Percentiles rank a stretch among this genome's conserved stretches.
Evolutionary conservation across 2,329 filamentous ascomycete genomes (phyloP).

Genomic region (Alternaria angustiovoidea): DNA sequence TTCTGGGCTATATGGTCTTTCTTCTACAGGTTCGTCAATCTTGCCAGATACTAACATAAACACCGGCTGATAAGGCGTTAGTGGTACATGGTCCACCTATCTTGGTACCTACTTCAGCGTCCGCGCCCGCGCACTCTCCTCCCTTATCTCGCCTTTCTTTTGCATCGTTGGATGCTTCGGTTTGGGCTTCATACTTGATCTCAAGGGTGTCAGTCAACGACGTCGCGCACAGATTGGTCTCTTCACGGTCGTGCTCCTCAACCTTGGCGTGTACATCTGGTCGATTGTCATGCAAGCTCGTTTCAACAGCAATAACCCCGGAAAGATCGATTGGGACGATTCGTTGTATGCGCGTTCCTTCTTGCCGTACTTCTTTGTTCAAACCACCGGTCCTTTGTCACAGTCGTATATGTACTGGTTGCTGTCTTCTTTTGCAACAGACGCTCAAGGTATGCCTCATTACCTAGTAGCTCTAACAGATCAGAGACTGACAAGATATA

Average conservation of each 20-base stretch:
- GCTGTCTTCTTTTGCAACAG: slow-evolving; percentile 40
- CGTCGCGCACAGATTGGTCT: slow-evolving; percentile 58
- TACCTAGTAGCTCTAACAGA: not conserved
- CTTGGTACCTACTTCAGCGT: slow-evolving; percentile 56
- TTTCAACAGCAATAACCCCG: slow-evolving; percentile 52
- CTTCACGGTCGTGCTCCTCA: slow-evolving; percentile 56
- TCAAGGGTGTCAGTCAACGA: slow-evolving; percentile 70
- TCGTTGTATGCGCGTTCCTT: slow-evolving; percentile 54
- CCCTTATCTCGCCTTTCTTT: slow-evolving; percentile 59
- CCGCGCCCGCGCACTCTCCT: slow-evolving; percentile 56
- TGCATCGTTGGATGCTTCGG: slow-evolving; percentile 61
- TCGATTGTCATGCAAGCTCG: slow-evolving; percentile 58
- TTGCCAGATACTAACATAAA: not conserved
- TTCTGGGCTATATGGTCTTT: slow-evolving; percentile 60
- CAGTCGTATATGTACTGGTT: slow-evolving; percentile 47
- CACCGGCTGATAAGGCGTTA: slow-evolving; percentile 19
- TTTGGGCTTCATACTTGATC: slow-evolving; percentile 65
- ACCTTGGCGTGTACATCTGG: slow-evolving; percentile 61
- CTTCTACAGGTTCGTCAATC: slow-evolving; percentile 48
- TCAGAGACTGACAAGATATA: slow-evolving; percentile 14
- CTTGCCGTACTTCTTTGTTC: slow-evolving; percentile 60
- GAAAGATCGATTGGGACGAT: slow-evolving; percentile 59
- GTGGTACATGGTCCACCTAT: slow-evolving; percentile 58
- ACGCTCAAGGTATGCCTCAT: slow-evolving; percentile 29
- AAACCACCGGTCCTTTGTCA: slow-evolving; percentile 50